Percentiles rank a stretch among this genome's conserved stretches.
Conservation (phyloP, 345 rosid species). For the Pistacia vera region DNA sequence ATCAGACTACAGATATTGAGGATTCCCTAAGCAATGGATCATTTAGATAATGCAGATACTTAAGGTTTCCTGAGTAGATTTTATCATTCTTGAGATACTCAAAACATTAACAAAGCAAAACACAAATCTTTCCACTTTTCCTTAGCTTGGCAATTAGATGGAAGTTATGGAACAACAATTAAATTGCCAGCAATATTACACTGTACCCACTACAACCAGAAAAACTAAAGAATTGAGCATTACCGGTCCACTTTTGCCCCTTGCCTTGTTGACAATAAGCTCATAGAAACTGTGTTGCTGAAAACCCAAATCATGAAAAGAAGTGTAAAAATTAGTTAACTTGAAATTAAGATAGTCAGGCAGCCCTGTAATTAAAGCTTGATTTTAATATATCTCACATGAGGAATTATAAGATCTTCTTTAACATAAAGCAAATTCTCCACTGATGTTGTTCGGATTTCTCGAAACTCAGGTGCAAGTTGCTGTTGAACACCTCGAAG, state of each 20-base stretch:
- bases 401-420: constrained; percentile 97
- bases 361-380: neutral
- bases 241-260: constrained; percentile 99
- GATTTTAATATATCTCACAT: constrained; percentile 53
- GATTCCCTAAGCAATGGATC: no score
- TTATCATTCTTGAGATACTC: constrained; percentile 14
- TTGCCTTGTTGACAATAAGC: constrained; percentile 91
- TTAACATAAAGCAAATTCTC: constrained; percentile 97
- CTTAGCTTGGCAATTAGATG: constrained; percentile 2
- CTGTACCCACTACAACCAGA: neutral
- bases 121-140: neutral
- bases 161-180: neutral
- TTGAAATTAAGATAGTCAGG: neutral
- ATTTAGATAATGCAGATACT: no score
- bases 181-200: neutral
- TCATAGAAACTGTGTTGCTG: constrained; percentile 99
- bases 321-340: constrained; percentile 11
- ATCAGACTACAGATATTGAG: no score
- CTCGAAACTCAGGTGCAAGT: constrained; percentile 98
- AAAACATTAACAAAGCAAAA: neutral
- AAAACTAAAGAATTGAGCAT: constrained; percentile 16
- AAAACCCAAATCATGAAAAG: constrained; percentile 32
- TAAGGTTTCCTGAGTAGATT: neutral
- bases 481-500: constrained; percentile 93
- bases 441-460: constrained; percentile 88